Conservation (phyloP, 345 rosid genomes). For the Turritis glabra region DNA sequence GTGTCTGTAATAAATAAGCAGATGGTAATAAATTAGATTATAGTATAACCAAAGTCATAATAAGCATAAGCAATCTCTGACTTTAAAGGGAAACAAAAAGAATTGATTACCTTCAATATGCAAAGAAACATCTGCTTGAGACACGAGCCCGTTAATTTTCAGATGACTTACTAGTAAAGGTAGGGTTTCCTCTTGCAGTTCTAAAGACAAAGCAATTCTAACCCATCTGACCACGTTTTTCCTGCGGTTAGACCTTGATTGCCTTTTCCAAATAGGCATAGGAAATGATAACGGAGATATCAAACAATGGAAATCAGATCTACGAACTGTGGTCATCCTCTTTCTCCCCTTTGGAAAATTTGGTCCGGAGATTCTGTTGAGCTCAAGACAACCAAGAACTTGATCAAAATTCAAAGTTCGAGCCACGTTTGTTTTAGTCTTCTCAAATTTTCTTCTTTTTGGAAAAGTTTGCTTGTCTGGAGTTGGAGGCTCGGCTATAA, state of each 20-base stretch:
- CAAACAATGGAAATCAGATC: conserved; percentile 5
- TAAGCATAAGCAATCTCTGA: not conserved
- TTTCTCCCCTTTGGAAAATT: conserved; percentile 11
- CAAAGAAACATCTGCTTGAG: not conserved
- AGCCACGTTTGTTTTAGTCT: not conserved
- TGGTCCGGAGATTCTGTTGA: not conserved
- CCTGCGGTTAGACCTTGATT: conserved; percentile 7
- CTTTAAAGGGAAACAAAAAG: not conserved
- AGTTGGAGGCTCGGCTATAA: not conserved
- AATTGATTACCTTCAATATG: not conserved
- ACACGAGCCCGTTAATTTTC: not conserved
- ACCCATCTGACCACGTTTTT: conserved; percentile 3
- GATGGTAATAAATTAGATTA: not conserved
- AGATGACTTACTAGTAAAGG: not conserved
- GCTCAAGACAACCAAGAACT: conserved; percentile 4
- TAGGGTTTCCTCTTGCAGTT: not conserved
- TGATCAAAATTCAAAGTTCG: not conserved
- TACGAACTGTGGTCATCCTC: not conserved
- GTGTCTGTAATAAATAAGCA: not conserved
- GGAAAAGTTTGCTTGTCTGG: conserved; percentile 20
- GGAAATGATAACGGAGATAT: not conserved
- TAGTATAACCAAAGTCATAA: not conserved
- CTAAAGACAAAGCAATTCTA: not conserved
- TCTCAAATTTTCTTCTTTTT: conserved; percentile 7
- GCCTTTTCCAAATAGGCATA: conserved; percentile 13